Percentiles rank a stretch among this genome's conserved stretches.
Evolutionary conservation across 2,329 filamentous ascomycete genomes (phyloP).

Genomic region (Pestalotiopsis sp.): DNA sequence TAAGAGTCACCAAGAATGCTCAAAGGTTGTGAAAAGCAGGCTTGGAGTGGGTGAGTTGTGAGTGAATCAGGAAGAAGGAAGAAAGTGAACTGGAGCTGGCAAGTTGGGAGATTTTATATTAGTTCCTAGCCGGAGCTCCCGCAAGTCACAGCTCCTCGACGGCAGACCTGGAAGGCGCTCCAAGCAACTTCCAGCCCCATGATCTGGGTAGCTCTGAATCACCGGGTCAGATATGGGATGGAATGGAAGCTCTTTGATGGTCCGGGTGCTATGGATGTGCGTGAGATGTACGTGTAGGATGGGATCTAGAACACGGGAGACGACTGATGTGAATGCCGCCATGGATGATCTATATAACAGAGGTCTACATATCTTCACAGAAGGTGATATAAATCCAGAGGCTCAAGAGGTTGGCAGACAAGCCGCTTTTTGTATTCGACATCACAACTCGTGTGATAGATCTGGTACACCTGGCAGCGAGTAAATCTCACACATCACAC

Average conservation of each 20-base stretch:
- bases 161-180: neutral
- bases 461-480: neutral
- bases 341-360: no score
- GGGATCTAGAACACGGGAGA: no score
- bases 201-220: neutral
- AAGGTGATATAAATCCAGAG: no score
- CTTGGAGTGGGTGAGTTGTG: neutral
- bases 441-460: no score
- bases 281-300: no score
- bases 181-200: neutral
- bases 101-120: neutral
- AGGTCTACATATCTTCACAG: no score
- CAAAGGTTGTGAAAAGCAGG: neutral
- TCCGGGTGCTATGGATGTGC: no score
- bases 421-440: no score
- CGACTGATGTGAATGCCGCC: no score
- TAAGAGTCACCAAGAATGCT: no score
- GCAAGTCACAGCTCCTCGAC: neutral
- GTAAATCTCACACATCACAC: neutral
- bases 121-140: neutral
- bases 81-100: neutral
- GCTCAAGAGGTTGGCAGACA: no score
- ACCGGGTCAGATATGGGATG: neutral
- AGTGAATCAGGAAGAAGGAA: neutral
- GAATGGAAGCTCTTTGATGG: neutral